Conservation (phyloP, 2,329 filamentous ascomycete species). For the Tolypocladium endophyticum region DNA sequence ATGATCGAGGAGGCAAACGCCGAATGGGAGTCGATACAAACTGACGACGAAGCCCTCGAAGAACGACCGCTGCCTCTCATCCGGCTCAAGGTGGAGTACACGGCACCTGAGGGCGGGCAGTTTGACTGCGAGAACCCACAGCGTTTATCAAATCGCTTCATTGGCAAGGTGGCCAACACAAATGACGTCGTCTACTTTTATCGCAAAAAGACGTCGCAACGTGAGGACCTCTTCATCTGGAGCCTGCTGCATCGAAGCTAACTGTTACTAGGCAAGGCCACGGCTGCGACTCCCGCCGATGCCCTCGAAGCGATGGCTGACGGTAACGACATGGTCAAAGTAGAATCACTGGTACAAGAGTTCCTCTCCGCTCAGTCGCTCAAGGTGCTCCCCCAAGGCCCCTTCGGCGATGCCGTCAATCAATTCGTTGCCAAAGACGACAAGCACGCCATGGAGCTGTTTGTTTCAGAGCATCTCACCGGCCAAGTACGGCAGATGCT, state of each 20-base stretch:
- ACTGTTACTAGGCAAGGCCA: slow-evolving; percentile 16
- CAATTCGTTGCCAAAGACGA: slow-evolving; percentile 95
- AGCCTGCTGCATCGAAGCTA: not conserved
- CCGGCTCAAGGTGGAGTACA: slow-evolving; percentile 82
- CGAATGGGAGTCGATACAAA: slow-evolving; percentile 74
- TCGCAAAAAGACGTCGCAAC: slow-evolving; percentile 64
- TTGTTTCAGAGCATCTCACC: slow-evolving; percentile 61
- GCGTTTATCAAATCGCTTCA: slow-evolving; percentile 86
- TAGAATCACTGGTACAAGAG: slow-evolving; percentile 80
- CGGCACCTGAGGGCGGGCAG: slow-evolving; percentile 69
- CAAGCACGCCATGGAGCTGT: slow-evolving; percentile 79
- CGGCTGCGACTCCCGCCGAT: slow-evolving; percentile 48
- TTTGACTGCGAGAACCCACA: slow-evolving; percentile 95
- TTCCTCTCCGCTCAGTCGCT: slow-evolving; percentile 80
- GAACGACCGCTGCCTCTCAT: slow-evolving; percentile 70
- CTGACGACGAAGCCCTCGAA: slow-evolving; percentile 47
- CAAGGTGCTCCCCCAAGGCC: slow-evolving; percentile 84
- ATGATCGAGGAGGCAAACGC: slow-evolving; percentile 77
- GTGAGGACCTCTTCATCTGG: slow-evolving; percentile 8
- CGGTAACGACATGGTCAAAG: slow-evolving; percentile 60
- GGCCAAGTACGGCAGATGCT: slow-evolving; percentile 63
- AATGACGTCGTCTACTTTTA: slow-evolving; percentile 93
- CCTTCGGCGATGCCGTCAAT: slow-evolving; percentile 84
- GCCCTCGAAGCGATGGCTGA: slow-evolving; percentile 43
- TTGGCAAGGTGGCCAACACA: slow-evolving; percentile 82